Evolutionary conservation across 1,284 basidiomycete genomes (phyloP), one percentile per base, ranked within the genome.

Genomic region (Rhodotorula sp.): DNA sequence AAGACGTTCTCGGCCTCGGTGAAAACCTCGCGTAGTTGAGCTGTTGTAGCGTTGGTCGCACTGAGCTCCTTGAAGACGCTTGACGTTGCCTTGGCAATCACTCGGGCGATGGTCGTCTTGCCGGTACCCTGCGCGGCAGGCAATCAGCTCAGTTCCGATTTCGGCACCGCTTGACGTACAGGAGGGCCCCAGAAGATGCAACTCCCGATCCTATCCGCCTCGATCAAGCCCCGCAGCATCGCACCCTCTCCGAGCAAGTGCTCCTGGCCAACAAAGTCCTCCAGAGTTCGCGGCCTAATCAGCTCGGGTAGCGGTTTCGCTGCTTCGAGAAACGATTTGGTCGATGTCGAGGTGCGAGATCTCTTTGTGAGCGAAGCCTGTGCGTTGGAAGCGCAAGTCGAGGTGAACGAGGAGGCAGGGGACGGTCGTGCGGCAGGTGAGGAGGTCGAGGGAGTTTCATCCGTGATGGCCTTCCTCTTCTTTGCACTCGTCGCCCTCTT

Each of bases 1-100:
- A 94, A 84, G 2, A 85, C 82, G 60, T 85, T 86, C 77, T 88
- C 88, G 0, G 92, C 91, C 77, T 92, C 90, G 70, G 93, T 91
- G 70, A 92, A 89, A 9, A 91, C 83, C 51, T 84, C 84, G 51
- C 90, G 86, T n/a, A 94, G 87, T 59, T 95, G 91, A 47, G 86
- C 86, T 1, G 90, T 87, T 0, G 90, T 89, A 0, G 89, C 86
- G 46, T 81, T 78, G 70, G 79, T 79, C 1, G 80, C 80, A 1
- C 78, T 79, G n/a, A 82, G 79, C 58, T 66, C 64, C 78, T 66
- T 76, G 71, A 67, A 76, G 17, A 86, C 82, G 20, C 85, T 86
- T 74, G 86, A 81, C 3, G 85, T 84, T 58, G 83, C 82, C 55
- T 82, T 83, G 0, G 90, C 89, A 6, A 92, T 79, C 13, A 92